Conservation (phyloP, 1,284 basidiomycete genomes). For the Puccinia horiana region DNA sequence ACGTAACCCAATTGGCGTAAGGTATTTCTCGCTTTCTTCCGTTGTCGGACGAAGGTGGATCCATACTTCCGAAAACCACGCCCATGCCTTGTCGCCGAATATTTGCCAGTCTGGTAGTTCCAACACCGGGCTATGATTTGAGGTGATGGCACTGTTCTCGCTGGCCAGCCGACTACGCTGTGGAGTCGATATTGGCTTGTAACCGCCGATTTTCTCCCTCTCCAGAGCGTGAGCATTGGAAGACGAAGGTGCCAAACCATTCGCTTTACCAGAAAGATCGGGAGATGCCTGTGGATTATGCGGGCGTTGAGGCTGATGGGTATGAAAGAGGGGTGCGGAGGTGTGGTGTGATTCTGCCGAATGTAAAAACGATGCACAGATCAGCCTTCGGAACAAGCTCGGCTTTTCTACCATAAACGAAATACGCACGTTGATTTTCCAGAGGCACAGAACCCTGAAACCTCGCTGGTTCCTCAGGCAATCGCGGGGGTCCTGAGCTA, state of each 20-base stretch:
- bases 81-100: too few relatives aligned
- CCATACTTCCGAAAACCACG: too few relatives aligned
- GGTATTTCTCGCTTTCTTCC: too few relatives aligned
- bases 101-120: too few relatives aligned
- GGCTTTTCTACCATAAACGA: too few relatives aligned
- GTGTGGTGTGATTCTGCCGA: background rate
- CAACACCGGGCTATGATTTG: background rate
- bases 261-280: background rate
- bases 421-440: too few relatives aligned
- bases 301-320: background rate
- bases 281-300: too few relatives aligned
- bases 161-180: background rate
- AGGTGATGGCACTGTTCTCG: background rate
- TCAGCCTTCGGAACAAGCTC: background rate
- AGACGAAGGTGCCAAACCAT: background rate
- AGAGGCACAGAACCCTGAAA: background rate
- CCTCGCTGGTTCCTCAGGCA: background rate
- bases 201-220: background rate
- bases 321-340: background rate
- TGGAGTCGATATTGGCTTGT: background rate
- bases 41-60: too few relatives aligned
- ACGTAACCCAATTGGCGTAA: too few relatives aligned
- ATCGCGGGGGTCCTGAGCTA: background rate
- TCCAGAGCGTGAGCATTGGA: background rate
- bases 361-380: background rate